Evolutionary conservation across 164 flowering plant species (phyloP), one percentile per base, ranked within the genome.

Genomic region (Tinospora cordifolia): DNA sequence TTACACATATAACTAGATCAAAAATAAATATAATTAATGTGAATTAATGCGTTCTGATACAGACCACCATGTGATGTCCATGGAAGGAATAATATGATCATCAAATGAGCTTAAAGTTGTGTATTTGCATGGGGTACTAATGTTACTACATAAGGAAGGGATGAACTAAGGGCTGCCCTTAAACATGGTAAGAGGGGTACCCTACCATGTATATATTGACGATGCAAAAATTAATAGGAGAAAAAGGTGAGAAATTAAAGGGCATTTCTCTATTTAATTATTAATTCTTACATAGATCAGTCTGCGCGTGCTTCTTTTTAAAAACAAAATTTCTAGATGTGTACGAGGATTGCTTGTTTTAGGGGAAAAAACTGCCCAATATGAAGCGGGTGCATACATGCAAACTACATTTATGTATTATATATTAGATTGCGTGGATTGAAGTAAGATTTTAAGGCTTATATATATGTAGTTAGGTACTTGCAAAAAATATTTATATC

Each of bases 31-130:
- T 30, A 30, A 30, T 30, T 15, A 65, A 34, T 39, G 51, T 72
- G 58, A 51, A 30, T 30, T 30, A 30, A 49, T 67, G 75, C 70
- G 75, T 40, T 66, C 60, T 73, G 70, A 67, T 67, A 34, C 27
- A 65, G 71, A 67, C 70, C 66, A 73, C 74, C 64, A 30, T 30
- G 4, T 9, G 46, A 40, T 21, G 27, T 40, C 59, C 59, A 51
- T 51, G 8, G 21, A 30, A 30, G 2, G 36, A 30, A 30, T 30
- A 30, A n/a, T n/a, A n/a, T n/a, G n/a, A n/a, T 4, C 4, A 51
- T 51, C 59, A 51, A 51, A 51, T 51, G 59, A 17, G 6, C 59
- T 51, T n/a, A 51, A 51, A 51, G 59, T 30, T 30, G 36, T 30
- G 59, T 19, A 6, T 51, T 51, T n/a, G 54, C 21, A 30, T 30